phyloP scores from a whole-genome alignment of 1,284 basidiomycete species.

The Moesziomyces parantarcticus region DNA sequence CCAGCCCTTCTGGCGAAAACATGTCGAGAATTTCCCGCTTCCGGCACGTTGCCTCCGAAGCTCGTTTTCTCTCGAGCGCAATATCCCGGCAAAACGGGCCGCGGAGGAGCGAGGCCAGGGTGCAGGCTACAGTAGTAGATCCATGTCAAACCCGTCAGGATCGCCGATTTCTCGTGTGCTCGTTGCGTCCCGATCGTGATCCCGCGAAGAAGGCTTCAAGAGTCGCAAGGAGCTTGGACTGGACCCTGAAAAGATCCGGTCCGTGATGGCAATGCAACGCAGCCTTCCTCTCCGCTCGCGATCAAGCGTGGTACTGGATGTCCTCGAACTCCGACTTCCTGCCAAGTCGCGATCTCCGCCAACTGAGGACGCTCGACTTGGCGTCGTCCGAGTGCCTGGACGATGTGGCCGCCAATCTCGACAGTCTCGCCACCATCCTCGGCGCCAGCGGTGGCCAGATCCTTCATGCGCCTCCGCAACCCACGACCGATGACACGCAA shows the following conservation, averaged over 20 bases:
- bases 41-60: not conserved
- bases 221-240: no score
- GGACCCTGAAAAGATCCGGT: no score
- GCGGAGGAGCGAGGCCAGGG: no score
- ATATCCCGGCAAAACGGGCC: no score
- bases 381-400: constrained; percentile 13
- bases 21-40: not conserved
- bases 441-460: constrained; percentile 34
- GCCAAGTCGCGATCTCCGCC: constrained; percentile 47
- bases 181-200: no score
- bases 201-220: no score
- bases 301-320: constrained; percentile 12
- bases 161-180: no score
- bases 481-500: not conserved
- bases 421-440: constrained; percentile 23
- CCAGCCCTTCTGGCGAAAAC: not conserved
- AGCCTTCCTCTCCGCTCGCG: not conserved
- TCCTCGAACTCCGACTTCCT: constrained; percentile 24
- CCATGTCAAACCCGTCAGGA: no score
- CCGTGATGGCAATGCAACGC: not conserved
- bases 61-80: no score
- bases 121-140: no score
- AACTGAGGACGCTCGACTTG: constrained; percentile 35
- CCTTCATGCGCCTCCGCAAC: constrained; percentile 17
- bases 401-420: constrained; percentile 15